These are phyloP conservation scores for Termitomyces titanicus DNA, from an alignment of 768 basidiomycete genomes.

Conservation along the genomic window DNA sequence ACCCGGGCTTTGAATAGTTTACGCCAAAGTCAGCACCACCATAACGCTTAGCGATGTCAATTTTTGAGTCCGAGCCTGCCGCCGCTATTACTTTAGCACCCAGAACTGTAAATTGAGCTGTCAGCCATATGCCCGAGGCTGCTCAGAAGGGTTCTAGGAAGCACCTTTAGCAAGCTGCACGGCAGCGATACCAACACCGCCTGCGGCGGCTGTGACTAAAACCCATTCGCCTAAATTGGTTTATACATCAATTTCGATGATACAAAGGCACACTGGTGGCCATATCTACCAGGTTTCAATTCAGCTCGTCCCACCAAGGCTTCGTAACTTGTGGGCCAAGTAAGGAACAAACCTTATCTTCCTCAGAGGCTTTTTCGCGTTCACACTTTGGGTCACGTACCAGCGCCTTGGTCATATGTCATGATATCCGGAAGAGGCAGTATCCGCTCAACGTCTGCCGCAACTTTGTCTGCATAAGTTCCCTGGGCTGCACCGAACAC, in stretches of 20 bases:
- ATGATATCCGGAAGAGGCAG: slow-evolving; percentile 71
- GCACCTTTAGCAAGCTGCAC: slow-evolving; percentile 93
- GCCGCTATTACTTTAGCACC: slow-evolving; percentile 96
- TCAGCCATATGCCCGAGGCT: not conserved
- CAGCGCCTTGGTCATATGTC: slow-evolving; percentile 83
- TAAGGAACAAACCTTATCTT: slow-evolving; percentile 67
- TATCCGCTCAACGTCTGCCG: slow-evolving; percentile 45
- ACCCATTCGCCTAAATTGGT: slow-evolving; percentile 76
- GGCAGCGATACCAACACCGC: slow-evolving; percentile 90
- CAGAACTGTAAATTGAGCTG: slow-evolving; percentile 45
- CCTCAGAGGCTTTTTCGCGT: not conserved
- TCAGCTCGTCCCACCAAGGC: slow-evolving; percentile 83
- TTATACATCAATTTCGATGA: not conserved
- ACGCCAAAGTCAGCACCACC: slow-evolving; percentile 84
- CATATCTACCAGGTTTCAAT: slow-evolving; percentile 62
- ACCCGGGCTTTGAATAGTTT: slow-evolving; percentile 72
- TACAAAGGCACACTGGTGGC: not conserved
- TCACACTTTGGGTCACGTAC: slow-evolving; percentile 30
- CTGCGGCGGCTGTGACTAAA: slow-evolving; percentile 92
- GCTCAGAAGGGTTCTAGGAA: not conserved
- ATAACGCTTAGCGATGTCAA: slow-evolving; percentile 67
- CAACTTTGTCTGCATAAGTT: slow-evolving; percentile 74
- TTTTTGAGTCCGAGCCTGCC: slow-evolving; percentile 74
- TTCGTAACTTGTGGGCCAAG: slow-evolving; percentile 93
- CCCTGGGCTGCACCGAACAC: slow-evolving; percentile 87